Evolutionary conservation across 169 alveolate genomes (phyloP).

Genomic region (Nephromyces sp.): DNA sequence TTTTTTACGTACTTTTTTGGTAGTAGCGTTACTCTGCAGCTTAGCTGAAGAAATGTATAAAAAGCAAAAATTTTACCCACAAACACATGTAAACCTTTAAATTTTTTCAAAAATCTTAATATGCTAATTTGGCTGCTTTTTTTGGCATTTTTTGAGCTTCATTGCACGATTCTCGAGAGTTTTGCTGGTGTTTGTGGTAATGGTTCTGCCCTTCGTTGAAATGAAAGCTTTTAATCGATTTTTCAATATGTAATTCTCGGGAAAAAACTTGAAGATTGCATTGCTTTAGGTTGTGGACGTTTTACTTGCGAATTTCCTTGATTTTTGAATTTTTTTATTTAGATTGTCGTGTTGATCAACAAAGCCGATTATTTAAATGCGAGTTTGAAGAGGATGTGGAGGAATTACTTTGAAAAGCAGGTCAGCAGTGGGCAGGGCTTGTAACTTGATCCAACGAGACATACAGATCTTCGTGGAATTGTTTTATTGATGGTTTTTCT

Average conservation of each 20-base stretch:
- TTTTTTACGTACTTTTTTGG: too few relatives aligned
- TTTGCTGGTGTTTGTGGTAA: too few relatives aligned
- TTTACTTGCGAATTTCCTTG: background rate
- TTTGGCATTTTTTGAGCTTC: too few relatives aligned
- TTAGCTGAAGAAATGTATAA: too few relatives aligned
- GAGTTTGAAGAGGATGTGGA: conserved; percentile 16
- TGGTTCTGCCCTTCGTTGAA: too few relatives aligned
- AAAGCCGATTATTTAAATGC: conserved; percentile 30
- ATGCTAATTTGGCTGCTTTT: too few relatives aligned
- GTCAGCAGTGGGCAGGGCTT: background rate
- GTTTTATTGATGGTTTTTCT: background rate
- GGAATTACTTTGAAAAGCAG: background rate
- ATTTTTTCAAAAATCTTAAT: too few relatives aligned
- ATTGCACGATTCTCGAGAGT: too few relatives aligned
- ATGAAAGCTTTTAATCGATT: too few relatives aligned
- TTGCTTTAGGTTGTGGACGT: background rate
- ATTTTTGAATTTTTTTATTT: background rate
- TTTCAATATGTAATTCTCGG: background rate
- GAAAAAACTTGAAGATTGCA: background rate
- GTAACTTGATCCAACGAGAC: background rate
- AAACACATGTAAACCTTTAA: too few relatives aligned
- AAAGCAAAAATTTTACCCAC: too few relatives aligned
- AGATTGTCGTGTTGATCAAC: conserved; percentile 30
- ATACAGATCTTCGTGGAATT: background rate
- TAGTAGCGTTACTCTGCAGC: too few relatives aligned